Evolutionary conservation across 257 asterid genomes (phyloP).

Genomic region (Solanum tacnaense): DNA sequence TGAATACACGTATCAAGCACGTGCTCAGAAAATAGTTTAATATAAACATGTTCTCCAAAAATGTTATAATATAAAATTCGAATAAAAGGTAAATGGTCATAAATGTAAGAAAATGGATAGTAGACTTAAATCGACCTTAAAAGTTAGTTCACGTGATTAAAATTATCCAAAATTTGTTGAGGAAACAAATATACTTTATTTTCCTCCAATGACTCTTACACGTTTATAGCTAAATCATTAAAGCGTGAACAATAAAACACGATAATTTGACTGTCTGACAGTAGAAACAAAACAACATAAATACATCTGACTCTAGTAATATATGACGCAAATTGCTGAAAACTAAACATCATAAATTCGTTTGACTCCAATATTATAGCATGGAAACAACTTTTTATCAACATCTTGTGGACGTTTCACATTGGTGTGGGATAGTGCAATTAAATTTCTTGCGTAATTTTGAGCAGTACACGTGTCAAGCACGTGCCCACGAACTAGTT

Average conservation of each 20-base stretch:
- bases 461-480: not conserved
- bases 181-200: not conserved
- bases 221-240: not conserved
- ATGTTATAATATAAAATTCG: not conserved
- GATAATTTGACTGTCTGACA: not conserved
- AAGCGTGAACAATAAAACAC: not conserved
- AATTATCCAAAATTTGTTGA: not conserved
- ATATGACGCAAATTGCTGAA: no score
- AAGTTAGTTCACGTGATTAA: not conserved
- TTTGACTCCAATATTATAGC: not conserved
- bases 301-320: not conserved
- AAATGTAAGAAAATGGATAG: not conserved
- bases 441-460: not conserved
- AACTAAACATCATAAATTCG: no score
- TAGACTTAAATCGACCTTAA: not conserved
- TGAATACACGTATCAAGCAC: not conserved
- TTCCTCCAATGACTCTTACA: not conserved
- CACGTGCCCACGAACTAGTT: not conserved
- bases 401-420: not conserved
- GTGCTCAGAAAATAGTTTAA: not conserved
- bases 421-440: not conserved
- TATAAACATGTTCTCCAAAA: not conserved
- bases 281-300: not conserved
- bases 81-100: not conserved
- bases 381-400: not conserved